A percentile compares a stretch with the other conserved stretches of the same genome.
These are phyloP conservation scores for Monosporascus sp. DNA, from an alignment of 2,329 filamentous ascomycete genomes.

Conservation along the genomic window DNA sequence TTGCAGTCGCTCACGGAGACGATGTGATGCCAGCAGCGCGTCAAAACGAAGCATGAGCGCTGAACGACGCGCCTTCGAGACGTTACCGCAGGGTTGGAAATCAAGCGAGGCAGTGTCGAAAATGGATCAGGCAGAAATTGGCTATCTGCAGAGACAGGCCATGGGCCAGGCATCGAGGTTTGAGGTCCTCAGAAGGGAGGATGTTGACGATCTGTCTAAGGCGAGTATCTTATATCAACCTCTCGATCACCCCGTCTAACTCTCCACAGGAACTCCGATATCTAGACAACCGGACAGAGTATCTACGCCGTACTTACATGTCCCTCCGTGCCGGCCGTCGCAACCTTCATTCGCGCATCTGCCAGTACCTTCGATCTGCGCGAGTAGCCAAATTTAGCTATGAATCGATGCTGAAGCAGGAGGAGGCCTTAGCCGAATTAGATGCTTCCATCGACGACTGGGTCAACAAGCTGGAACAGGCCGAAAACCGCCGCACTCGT, in stretches of 20 bases:
- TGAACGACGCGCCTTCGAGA: conserved; percentile 55
- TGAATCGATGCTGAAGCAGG: conserved; percentile 72
- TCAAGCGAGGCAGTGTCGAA: conserved; percentile 46
- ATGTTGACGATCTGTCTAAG: conserved; percentile 62
- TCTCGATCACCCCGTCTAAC: conserved; percentile 4
- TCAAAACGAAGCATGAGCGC: conserved; percentile 44
- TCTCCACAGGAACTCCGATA: conserved; percentile 60
- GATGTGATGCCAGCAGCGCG: conserved; percentile 36
- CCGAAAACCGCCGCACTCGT: conserved; percentile 70
- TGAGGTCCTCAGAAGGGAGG: conserved; percentile 57
- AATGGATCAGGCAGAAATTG: conserved; percentile 45
- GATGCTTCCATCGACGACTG: conserved; percentile 77
- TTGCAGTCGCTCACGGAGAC: conserved; percentile 55
- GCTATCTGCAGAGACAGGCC: conserved; percentile 54
- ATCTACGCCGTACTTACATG: conserved; percentile 71
- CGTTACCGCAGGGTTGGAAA: conserved; percentile 54
- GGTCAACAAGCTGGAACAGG: conserved; percentile 73
- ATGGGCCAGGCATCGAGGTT: conserved; percentile 58
- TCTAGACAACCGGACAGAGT: conserved; percentile 74
- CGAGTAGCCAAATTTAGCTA: conserved; percentile 67
- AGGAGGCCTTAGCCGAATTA: conserved; percentile 72
- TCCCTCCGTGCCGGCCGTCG: conserved; percentile 71
- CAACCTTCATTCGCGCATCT: conserved; percentile 72
- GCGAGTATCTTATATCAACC: conserved; percentile 30
- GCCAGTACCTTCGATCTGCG: conserved; percentile 69